phyloP scores from a whole-genome alignment of 2,329 filamentous ascomycete species.

The Epichloe sylvatica region DNA sequence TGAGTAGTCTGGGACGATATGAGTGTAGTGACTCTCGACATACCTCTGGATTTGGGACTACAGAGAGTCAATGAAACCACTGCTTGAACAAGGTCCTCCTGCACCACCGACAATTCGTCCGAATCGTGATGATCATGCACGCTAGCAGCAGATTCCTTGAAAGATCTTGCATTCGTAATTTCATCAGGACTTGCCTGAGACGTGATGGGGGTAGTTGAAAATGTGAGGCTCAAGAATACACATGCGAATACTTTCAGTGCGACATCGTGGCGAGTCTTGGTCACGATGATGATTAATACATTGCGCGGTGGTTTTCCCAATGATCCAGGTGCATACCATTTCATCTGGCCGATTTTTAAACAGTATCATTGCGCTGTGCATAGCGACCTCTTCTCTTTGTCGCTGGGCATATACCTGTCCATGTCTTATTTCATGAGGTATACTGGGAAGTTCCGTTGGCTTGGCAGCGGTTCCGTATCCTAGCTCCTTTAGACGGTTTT shows the following conservation, averaged over 20 bases:
- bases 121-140: background rate
- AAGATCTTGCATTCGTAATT: background rate
- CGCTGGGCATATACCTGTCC: background rate
- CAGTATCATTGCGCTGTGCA: background rate
- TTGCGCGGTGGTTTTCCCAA: background rate
- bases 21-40: background rate
- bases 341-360: background rate
- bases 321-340: background rate
- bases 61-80: background rate
- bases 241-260: conserved; percentile 1
- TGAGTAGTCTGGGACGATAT: background rate
- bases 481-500: background rate
- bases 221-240: background rate
- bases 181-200: background rate
- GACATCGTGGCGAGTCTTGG: conserved; percentile 5
- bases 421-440: background rate
- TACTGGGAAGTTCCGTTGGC: background rate
- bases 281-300: background rate
- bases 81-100: background rate
- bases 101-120: background rate
- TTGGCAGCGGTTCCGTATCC: background rate
- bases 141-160: background rate
- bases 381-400: background rate
- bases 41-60: background rate
- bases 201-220: background rate